Base-by-base conservation (phyloP, 2,329 filamentous ascomycete genomes). In the Alternaria arbusti region DNA sequence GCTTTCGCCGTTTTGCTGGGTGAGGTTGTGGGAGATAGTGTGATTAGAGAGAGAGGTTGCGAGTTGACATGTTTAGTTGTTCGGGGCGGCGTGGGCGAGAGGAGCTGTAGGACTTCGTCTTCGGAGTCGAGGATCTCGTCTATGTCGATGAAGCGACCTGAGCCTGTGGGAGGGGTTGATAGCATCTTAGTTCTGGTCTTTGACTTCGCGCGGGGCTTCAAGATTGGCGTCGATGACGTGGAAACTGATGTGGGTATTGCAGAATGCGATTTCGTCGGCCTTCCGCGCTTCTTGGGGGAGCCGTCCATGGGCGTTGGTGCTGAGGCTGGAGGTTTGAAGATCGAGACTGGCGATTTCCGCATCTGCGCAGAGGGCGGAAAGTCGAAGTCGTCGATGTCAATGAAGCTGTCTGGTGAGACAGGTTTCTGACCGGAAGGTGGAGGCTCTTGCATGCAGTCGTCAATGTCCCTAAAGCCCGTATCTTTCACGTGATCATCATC, bases 111-210 rank as follows among this genome's bases (percentile, higher is more conserved):
- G 12, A 50, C 52, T 23, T 80, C 79, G 49, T 79, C 76, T 67
- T 81, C 78, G 0, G 79, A 81, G 64, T 82, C 80, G 4, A 77
- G 65, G 26, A 82, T 81, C 17, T 81, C 79, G 25, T 81, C 79
- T 20, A 81, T 74, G 44, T 78, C 66, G 13, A 70, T 61, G 60
- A 78, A 80, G 7, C 76, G 72, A 8, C 63, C 57, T 13, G 66
- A 69, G 9, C 68, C 66, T 43, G 56, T 66, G 2, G 69, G 68
- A 17, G 74, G 71, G 11, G 67, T 69, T 0, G 59, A 57, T 6
- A 59, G 58, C 5, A 52, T 32, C 5, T 50, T 25, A 7, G 47
- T 22, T 6, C 28, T 28, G 7, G 11, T 43, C 10, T 54, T 66
- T 25, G 44, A 6, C 12, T 57, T 61, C 13, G n/a, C 17, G 9